Evolutionary conservation across 805 yeast species (phyloP), one percentile per base, ranked within the genome.

Genomic region (Saturnispora dispora): DNA sequence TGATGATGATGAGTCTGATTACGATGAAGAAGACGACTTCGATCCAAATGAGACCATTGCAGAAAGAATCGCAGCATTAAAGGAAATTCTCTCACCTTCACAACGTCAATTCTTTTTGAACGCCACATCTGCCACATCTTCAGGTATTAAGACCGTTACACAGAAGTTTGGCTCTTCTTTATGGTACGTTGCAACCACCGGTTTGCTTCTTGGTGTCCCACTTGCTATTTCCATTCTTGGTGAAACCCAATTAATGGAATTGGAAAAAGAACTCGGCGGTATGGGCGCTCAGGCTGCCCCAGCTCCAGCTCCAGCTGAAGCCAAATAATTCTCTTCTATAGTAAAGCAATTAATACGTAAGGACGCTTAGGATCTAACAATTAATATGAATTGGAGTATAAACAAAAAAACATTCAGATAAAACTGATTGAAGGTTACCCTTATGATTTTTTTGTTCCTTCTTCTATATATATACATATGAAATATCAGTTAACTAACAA

Each of bases 161-260:
- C 63, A 73, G 54, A 81, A 80, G 58, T 74, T 86, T 54, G 96
- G 96, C 55, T 77, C 78, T 59, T 72, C 85, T 39, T 75, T 90
- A 58, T 93, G 98, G 98, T 77, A 85, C 55, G 57, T 88, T 52
- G 82, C 96, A 11, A 83, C 98, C 11, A 79, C 93, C 41, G 82
- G 87, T 41, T 72, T 93, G 61, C 77, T 93, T 56, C 74, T 93
- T 61, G 97, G 96, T 66, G 95, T 89, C 45, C 99, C 99, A 57
- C 77, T 88, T 60, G 83, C 96, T 8, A 75, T 93, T 61, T 84
- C 96, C 49, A 86, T 93, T 60, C 76, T 93, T 62, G 82, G 89
- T 54, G 97, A 91, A 73, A 95, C 89, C 66, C 97, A 91, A 74
- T 78, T 90, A 67, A 81, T 83, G 65, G 97, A 90, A 73, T 78